These are phyloP conservation scores for Acanthamoeba sp. DNA, from an alignment of 208 protist genomes.

Conservation along the genomic window DNA sequence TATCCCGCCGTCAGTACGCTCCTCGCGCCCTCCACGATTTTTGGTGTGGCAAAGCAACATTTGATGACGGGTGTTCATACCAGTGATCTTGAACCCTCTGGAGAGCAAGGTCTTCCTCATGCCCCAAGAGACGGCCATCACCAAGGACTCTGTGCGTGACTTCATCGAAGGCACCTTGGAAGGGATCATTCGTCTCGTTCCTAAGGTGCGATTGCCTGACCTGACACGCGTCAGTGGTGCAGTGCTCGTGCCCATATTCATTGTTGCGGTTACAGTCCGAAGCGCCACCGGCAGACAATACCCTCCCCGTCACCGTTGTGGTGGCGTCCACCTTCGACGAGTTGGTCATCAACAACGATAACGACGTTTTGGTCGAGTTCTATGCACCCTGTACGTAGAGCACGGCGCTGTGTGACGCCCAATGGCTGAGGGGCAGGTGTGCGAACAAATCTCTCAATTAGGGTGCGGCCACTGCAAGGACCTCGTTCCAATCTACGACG, in stretches of 20 bases:
- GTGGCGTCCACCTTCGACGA: slow-evolving; percentile 77
- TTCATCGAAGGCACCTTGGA: neutral
- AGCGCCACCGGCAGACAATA: slow-evolving; percentile 75
- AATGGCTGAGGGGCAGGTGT: neutral
- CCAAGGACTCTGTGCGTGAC: neutral
- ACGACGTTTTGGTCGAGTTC: slow-evolving; percentile 93
- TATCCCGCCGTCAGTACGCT: neutral
- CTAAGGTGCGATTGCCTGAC: neutral
- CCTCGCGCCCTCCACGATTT: too few species aligned
- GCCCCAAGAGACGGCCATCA: neutral
- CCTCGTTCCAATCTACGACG: slow-evolving; percentile 79
- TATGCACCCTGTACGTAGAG: slow-evolving; percentile 91
- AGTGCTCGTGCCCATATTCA: too few species aligned
- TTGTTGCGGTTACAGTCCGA: slow-evolving; percentile 78
- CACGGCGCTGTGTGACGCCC: too few species aligned
- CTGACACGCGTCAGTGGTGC: too few species aligned
- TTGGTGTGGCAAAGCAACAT: neutral
- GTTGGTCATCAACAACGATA: slow-evolving; percentile 78
- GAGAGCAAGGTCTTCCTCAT: neutral
- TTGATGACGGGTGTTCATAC: neutral
- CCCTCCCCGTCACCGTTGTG: slow-evolving; percentile 75
- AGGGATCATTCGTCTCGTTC: neutral
- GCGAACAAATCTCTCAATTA: neutral
- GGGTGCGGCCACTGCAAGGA: slow-evolving; percentile 96
- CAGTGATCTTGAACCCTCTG: neutral